A percentile compares a stretch with the other conserved stretches of the same genome.
phyloP scores from a whole-genome alignment of 1,139 yeast genomes.

The Nakaseomyces nivariensis region DNA sequence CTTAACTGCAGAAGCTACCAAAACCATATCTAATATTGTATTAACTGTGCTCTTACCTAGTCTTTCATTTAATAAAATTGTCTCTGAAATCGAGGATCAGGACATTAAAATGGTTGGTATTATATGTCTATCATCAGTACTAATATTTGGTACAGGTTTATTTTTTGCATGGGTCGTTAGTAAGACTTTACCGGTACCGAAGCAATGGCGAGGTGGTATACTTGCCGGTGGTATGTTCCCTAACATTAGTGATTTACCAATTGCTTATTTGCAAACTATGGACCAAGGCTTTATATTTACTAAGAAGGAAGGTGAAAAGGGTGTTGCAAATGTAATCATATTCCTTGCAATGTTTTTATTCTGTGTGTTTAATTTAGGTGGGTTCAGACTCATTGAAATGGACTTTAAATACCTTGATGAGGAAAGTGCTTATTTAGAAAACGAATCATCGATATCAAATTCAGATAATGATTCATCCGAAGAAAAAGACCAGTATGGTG shows the following conservation, averaged over 20 bases:
- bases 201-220: conserved; percentile 75
- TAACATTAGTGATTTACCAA: conserved; percentile 78
- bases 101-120: conserved; percentile 76
- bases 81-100: conserved; percentile 55
- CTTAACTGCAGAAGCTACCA: conserved; percentile 62
- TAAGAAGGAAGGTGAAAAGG: conserved; percentile 52
- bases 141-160: conserved; percentile 27
- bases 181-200: conserved; percentile 43
- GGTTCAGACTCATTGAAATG: conserved; percentile 57
- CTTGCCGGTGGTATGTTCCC: conserved; percentile 70
- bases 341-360: conserved; percentile 64
- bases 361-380: conserved; percentile 68
- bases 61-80: conserved; percentile 69
- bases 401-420: conserved; percentile 43
- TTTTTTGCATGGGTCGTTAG: conserved; percentile 26
- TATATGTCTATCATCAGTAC: conserved; percentile 38
- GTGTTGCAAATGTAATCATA: conserved; percentile 80
- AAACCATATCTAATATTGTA: conserved; percentile 62
- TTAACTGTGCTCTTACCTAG: conserved; percentile 69
- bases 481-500: not conserved
- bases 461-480: conserved; percentile 3
- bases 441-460: conserved; percentile 1
- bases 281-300: conserved; percentile 57
- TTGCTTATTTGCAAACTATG: conserved; percentile 80
- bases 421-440: conserved; percentile 17